Percentiles rank a stretch among this genome's conserved stretches.
phyloP scores from a whole-genome alignment of 202 grass and related monocot genomes.

The Brachypodium distachyon region DNA sequence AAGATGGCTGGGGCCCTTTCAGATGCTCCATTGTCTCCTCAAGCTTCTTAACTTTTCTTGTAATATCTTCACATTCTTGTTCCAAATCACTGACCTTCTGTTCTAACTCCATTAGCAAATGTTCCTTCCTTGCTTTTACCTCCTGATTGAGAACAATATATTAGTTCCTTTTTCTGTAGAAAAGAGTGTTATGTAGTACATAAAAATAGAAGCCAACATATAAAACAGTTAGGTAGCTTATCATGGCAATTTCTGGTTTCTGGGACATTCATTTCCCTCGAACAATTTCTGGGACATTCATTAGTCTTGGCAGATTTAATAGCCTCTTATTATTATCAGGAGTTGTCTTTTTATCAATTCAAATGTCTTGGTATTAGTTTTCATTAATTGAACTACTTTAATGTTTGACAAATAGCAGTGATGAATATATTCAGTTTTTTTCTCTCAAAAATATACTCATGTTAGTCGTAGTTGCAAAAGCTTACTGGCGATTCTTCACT shows the following conservation, averaged over 20 bases:
- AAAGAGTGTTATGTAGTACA: background rate
- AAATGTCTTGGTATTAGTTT: background rate
- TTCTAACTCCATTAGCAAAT: constrained; percentile 42
- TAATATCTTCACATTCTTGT: constrained; percentile 64
- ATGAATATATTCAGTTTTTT: background rate
- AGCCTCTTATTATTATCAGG: background rate
- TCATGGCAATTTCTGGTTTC: no score
- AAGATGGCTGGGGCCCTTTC: constrained; percentile 27
- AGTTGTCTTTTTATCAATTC: background rate
- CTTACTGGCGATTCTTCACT: constrained; percentile 72
- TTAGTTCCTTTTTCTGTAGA: background rate
- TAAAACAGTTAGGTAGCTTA: background rate
- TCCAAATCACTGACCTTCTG: constrained; percentile 54
- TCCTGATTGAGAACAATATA: constrained; percentile 47
- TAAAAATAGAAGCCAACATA: background rate
- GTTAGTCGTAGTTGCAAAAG: constrained; percentile 9
- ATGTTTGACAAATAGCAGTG: background rate
- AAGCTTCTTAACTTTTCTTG: constrained; percentile 46
- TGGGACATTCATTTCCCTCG: no score
- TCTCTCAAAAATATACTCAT: constrained; percentile 14
- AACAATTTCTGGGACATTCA: no score
- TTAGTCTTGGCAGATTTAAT: background rate
- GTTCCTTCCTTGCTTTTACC: constrained; percentile 52
- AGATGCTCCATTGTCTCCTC: constrained; percentile 45
- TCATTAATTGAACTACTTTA: constrained; percentile 13